Evolutionary conservation across 768 basidiomycete species (phyloP).

Genomic region (Lactarius sanguifluus): DNA sequence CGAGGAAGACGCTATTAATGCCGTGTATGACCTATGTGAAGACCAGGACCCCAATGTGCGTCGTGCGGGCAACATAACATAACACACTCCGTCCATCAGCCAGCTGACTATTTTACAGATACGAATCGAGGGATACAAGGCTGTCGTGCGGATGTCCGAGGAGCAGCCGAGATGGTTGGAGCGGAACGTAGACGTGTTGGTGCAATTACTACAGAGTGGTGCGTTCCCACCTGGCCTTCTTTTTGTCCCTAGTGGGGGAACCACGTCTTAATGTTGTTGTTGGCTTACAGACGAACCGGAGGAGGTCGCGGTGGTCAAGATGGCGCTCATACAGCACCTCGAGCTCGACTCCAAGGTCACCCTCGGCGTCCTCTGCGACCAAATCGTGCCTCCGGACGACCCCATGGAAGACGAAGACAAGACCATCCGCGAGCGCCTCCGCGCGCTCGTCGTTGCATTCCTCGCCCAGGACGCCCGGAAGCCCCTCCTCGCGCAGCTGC

Average conservation of each 20-base stretch:
- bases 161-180: conserved; percentile 59
- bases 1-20: conserved; percentile 74
- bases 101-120: conserved; percentile 44
- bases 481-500: conserved; percentile 47
- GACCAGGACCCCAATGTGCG: conserved; percentile 57
- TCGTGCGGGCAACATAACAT: not conserved
- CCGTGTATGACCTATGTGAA: conserved; percentile 77
- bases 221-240: conserved; percentile 31
- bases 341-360: conserved; percentile 61
- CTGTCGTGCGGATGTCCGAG: conserved; percentile 52
- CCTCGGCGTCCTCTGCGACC: conserved; percentile 67
- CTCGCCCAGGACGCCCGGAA: conserved; percentile 52
- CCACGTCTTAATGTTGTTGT: not conserved
- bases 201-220: conserved; percentile 78
- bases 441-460: conserved; percentile 60
- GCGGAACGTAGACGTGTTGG: conserved; percentile 70
- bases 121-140: conserved; percentile 65
- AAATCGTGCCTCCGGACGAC: conserved; percentile 53
- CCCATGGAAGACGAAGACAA: conserved; percentile 57
- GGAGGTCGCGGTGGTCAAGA: conserved; percentile 61
- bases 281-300: conserved; percentile 51
- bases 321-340: conserved; percentile 59
- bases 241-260: not conserved
- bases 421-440: conserved; percentile 54
- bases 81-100: not conserved